Evolutionary conservation across 1,284 basidiomycete genomes (phyloP).

Genomic region (Ganoderma lucidum): DNA sequence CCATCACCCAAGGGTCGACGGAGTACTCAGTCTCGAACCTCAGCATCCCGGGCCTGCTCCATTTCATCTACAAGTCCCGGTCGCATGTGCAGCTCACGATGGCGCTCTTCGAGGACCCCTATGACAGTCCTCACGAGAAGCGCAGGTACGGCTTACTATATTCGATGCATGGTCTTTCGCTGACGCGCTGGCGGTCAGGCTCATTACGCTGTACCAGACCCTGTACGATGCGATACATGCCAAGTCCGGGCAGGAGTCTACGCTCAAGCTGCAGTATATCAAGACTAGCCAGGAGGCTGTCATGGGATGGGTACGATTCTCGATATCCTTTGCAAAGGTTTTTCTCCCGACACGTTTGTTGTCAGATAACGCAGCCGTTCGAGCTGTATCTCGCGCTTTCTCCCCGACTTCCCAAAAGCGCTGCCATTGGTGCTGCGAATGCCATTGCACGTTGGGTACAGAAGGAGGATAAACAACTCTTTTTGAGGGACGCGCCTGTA

Average conservation of each 20-base stretch:
- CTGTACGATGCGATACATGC: slow-evolving; percentile 88
- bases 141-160: slow-evolving; percentile 54
- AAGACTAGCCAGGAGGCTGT: slow-evolving; percentile 87
- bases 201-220: slow-evolving; percentile 86
- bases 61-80: slow-evolving; percentile 95
- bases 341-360: background rate
- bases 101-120: slow-evolving; percentile 86
- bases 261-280: slow-evolving; percentile 86
- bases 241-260: slow-evolving; percentile 78
- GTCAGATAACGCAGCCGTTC: slow-evolving; percentile 90
- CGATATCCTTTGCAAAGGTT: background rate
- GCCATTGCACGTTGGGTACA: slow-evolving; percentile 90
- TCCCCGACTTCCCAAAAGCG: slow-evolving; percentile 85
- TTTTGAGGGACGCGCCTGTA: slow-evolving; percentile 88
- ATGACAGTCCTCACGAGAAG: slow-evolving; percentile 65
- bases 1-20: slow-evolving; percentile 57
- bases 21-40: slow-evolving; percentile 77
- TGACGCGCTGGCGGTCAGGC: slow-evolving; percentile 47
- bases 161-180: background rate
- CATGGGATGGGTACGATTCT: slow-evolving; percentile 81
- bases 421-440: slow-evolving; percentile 88
- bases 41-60: slow-evolving; percentile 87
- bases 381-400: slow-evolving; percentile 90
- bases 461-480: slow-evolving; percentile 83
- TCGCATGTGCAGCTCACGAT: slow-evolving; percentile 88